Evolutionary conservation across 192 early-diverging fungal species (phyloP), one percentile per base, ranked within the genome.

Genomic region (Dissophora ornata): DNA sequence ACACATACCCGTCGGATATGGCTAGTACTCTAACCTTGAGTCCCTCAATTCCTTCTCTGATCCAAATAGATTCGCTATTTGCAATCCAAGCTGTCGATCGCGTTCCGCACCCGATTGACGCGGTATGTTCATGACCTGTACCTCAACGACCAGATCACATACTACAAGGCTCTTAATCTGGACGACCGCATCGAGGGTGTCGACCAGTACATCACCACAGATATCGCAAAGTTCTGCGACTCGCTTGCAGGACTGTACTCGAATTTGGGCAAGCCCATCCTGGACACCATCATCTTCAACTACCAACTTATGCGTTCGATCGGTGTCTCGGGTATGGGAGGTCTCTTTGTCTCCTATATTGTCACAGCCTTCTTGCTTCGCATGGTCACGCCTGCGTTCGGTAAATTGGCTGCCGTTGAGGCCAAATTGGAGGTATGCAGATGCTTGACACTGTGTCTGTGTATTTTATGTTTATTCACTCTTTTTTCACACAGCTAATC

Each of bases 201-300:
- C 21, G 95, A 95, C 79, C 96, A 97, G 89, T 87, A 82, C 64
- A 92, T 95, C 49, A 92, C 96, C 15, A 92, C 93, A 25, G 97
- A 99, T 73, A 88, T 98, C 56, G 86, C 88, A 56, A 94, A 93
- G 69, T 99, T 99, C 84, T 93, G 95, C 77, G 87, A 92, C 53
- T 90, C 93, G 13, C 83, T 95, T 26, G 84, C 95, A n/a, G 92
- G 90, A 49, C 84, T 99, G 7, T 99, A 99, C 84, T 95, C 93
- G 42, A 97, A 98, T 79, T 80, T 97, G 59, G 94, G 93, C 61
- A 99, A 99, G 75, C 98, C 98, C 9, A 81, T 95, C 49, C 83
- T 99, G 36, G 98, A 99, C 80, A 93, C 91, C 30, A 79, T 97
- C 41, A 90, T 98, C 55, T 99, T 93, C 87, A 98, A 97, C 83